These are phyloP conservation scores for Schwanniomyces polymorphus DNA, from an alignment of 805 yeast genomes.

Conservation along the genomic window DNA sequence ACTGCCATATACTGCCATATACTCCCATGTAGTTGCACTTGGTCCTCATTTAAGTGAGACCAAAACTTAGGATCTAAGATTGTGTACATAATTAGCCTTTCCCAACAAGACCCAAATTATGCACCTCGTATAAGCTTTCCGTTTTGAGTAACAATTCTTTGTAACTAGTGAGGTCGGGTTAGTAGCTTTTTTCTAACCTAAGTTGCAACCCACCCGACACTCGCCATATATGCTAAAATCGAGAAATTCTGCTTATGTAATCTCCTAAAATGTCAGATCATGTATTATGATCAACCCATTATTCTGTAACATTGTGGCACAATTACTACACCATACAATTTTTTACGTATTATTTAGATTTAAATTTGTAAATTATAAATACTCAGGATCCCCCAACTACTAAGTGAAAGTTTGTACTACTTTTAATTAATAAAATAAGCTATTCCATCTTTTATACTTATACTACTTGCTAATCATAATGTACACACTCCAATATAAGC, in stretches of 20 bases:
- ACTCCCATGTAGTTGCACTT: too few species aligned
- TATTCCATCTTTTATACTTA: too few species aligned
- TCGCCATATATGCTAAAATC: background rate
- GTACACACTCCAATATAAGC: constrained; percentile 22
- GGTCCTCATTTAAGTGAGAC: too few species aligned
- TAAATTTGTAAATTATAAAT: too few species aligned
- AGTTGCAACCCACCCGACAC: background rate
- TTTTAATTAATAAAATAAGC: too few species aligned
- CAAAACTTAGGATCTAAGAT: too few species aligned
- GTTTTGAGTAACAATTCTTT: background rate
- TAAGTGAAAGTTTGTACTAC: too few species aligned
- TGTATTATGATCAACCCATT: constrained; percentile 1
- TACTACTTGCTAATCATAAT: constrained; percentile 6
- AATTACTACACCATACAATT: background rate
- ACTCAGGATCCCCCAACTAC: too few species aligned
- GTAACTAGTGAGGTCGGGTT: background rate
- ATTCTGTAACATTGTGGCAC: constrained; percentile 2
- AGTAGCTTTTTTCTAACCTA: background rate
- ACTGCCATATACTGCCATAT: too few species aligned
- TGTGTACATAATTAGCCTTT: background rate
- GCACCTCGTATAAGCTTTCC: background rate
- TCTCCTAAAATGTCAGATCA: constrained; percentile 1
- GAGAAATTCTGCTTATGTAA: background rate
- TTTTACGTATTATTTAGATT: background rate
- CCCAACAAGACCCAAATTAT: background rate